Evolutionary conservation across 345 rosid genomes (phyloP), one percentile per base, ranked within the genome.

Genomic region (Populus alba): DNA sequence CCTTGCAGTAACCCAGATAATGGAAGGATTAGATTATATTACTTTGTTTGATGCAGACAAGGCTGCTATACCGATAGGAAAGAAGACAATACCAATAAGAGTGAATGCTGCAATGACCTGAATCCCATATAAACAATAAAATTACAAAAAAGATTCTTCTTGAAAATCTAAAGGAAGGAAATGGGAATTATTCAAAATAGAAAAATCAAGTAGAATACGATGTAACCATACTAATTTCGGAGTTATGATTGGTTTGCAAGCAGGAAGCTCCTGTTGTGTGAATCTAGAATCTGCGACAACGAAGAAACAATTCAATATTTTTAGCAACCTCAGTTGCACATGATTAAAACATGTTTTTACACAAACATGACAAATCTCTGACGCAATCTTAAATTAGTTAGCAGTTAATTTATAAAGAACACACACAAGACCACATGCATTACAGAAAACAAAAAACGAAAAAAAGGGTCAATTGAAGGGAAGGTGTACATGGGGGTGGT

Each of bases 221-320:
- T 41, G 51, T 47, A n/a, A 41, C 22, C 20, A 68, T 39, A 79
- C 86, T 78, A 73, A 69, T 79, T 69, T 78, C 12, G 86, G 86
- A 6, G 86, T 83, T 49, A 83, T 68, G 70, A 83, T 79, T 2
- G 83, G 83, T 53, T 83, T 83, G 68, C 86, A 79, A 22, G 86
- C 86, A 35, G 86, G 81, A 73, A 83, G 83, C n/a, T 83, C 83
- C 39, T 83, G 86, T 33, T 83, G 86, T n/a, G 86, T 57, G 74
- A 83, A 83, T 71, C 68, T 77, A 25, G 86, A 79, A 77, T 83
- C 86, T 83, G 78, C 77, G 49, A 6, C 39, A 17, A 65, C 27
- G 5, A 71, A 38, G 51, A 47, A 12, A 12, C 51, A 4, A 47
- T 45, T 45, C 51, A 13, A 45, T 45, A 45, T 45, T 45, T 13